Base-by-base conservation (phyloP, 164 flowering plant genomes). In the Piper betle region DNA sequence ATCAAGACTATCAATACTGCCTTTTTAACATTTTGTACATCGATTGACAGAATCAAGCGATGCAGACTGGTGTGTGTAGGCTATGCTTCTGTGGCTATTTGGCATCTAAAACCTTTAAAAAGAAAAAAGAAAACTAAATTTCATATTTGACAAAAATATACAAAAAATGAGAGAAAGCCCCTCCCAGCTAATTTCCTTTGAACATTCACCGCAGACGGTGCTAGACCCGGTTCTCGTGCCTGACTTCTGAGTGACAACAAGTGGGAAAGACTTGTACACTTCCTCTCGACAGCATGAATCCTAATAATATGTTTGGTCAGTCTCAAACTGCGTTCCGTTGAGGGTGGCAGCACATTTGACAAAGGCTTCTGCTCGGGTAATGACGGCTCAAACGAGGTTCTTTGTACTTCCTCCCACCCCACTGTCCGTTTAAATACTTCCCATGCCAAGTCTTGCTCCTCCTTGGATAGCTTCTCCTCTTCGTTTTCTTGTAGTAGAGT, bases 401-500 rank as follows among this genome's bases (percentile, higher is more conserved):
- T 73, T 18, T 72, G 86, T 20, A 85, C 87, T 70, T 88, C 99
- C 50, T 88, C 87, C 93, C 97, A 87, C 65, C 83, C 90, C 42
- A 91, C 16, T 19, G 81, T 68, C 67, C 70, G 87, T 58, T 68
- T 65, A 65, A 72, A 94, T 37, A 77, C 77, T 73, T 94, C 99
- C 99, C 97, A 94, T 37, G 99, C 99, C 90, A 84, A 69, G 67
- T 94, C 99, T 67, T 94, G 95, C 75, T 94, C 97, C 69, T 94
- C 97, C 72, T 94, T 94, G 2, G 99, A 78, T 1, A 94, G 86
- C 68, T 79, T 88, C 66, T 94, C 99, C 42, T 91, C 99, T 77
- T 94, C 99, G 39, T 94, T 94, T 72, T 94, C 99, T 79, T 91
- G 99, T 68, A 94, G 61, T 53, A 91, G 87, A 16, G 87, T 94